Evolutionary conservation across 345 rosid species (phyloP).

Genomic region (Angophora floribunda): DNA sequence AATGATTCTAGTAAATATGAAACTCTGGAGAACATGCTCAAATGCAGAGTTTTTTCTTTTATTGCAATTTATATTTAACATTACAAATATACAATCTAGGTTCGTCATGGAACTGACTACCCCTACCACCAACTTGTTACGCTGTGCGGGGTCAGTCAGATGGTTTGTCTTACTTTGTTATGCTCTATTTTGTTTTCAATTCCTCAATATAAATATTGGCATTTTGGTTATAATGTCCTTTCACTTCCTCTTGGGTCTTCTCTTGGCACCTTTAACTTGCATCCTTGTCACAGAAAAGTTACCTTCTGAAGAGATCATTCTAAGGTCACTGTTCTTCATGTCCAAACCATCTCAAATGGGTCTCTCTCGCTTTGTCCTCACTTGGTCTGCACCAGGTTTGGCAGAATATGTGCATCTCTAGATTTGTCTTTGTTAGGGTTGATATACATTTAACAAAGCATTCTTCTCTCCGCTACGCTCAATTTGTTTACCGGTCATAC

Average conservation of each 20-base stretch:
- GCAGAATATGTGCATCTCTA: neutral
- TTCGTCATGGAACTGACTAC: neutral
- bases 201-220: neutral
- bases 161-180: neutral
- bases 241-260: neutral
- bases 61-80: neutral
- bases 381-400: neutral
- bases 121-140: neutral
- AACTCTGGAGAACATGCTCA: neutral
- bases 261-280: neutral
- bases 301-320: neutral
- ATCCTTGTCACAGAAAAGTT: neutral
- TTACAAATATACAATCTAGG: neutral
- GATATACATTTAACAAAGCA: neutral
- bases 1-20: neutral
- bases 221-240: neutral
- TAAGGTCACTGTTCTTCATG: neutral
- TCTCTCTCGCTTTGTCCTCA: neutral
- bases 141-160: neutral
- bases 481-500: neutral
- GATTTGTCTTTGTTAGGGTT: neutral
- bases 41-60: neutral
- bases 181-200: neutral
- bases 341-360: neutral
- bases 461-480: neutral